Conservation (phyloP, 2,329 filamentous ascomycete species). For the Drechslerella dactyloides region DNA sequence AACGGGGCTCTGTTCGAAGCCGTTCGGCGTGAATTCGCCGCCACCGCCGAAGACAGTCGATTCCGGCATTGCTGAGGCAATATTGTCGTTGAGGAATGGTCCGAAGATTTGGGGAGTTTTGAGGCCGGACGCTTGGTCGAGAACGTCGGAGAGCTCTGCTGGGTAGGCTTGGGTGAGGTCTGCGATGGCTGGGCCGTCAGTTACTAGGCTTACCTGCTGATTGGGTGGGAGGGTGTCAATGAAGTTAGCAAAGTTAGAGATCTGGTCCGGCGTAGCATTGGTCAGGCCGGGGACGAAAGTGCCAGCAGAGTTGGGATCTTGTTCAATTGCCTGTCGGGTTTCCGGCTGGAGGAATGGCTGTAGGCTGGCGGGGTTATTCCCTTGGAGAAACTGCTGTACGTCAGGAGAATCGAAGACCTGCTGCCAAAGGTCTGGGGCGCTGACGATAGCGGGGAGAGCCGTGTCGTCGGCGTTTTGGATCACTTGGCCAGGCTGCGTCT, state of each 20-base stretch:
- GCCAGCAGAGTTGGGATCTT: conserved; percentile 10
- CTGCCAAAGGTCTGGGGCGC: conserved; percentile 23
- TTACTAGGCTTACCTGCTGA: conserved; percentile 15
- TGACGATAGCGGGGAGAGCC: conserved; percentile 17
- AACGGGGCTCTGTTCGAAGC: conserved; percentile 21
- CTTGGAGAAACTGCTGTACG: conserved; percentile 20
- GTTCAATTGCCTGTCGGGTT: background rate
- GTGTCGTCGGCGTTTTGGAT: conserved; percentile 11
- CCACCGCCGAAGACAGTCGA: background rate
- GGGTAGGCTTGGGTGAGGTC: conserved; percentile 10
- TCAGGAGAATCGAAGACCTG: conserved; percentile 21
- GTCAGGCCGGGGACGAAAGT: conserved; percentile 16
- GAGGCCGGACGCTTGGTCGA: conserved; percentile 19
- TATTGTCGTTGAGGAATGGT: background rate
- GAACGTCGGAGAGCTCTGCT: conserved; percentile 7
- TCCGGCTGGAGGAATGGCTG: conserved; percentile 20
- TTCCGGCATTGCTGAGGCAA: background rate
- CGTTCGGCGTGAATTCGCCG: conserved; percentile 6
- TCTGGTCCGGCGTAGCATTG: background rate
- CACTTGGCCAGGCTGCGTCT: conserved; percentile 6
- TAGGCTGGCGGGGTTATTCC: conserved; percentile 16
- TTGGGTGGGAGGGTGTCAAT: conserved; percentile 11
- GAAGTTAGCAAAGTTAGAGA: conserved; percentile 8
- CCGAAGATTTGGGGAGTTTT: background rate
- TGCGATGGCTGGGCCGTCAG: conserved; percentile 18